Conservation (phyloP, 2,329 filamentous ascomycete genomes). For the Hymenoscyphus scutula region DNA sequence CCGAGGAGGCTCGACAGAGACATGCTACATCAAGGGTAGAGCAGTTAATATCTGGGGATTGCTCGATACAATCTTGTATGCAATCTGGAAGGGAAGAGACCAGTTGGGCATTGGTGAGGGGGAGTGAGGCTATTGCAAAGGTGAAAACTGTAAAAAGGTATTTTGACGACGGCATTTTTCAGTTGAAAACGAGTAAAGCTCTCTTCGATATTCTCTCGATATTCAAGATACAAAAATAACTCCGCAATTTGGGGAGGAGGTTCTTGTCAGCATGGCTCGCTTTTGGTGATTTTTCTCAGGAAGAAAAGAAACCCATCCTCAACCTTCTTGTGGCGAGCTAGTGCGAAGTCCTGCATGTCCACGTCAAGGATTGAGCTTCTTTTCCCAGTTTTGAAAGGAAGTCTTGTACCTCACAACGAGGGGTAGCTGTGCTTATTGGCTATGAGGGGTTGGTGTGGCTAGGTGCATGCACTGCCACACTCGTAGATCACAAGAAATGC, state of each 20-base stretch:
- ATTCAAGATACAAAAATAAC: background rate
- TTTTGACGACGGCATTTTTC: constrained; percentile 12
- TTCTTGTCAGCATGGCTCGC: background rate
- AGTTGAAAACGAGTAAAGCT: background rate
- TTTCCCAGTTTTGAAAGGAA: constrained; percentile 24
- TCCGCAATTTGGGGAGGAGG: background rate
- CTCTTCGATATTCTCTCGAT: background rate
- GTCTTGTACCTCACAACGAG: background rate
- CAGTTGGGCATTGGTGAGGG: background rate
- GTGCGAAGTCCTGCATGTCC: background rate
- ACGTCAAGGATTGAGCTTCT: constrained; percentile 8
- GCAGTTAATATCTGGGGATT: constrained; percentile 36
- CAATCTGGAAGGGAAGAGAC: constrained; percentile 33
- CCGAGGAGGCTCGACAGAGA: constrained; percentile 39
- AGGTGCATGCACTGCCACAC: constrained; percentile 24
- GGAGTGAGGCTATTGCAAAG: constrained; percentile 30
- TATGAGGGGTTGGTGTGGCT: constrained; percentile 14
- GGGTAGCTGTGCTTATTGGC: background rate
- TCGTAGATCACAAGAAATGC: constrained; percentile 3
- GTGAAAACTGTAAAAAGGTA: constrained; percentile 17
- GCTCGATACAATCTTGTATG: constrained; percentile 38
- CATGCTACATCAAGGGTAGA: constrained; percentile 36
- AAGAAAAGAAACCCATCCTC: background rate
- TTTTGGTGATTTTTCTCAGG: background rate
- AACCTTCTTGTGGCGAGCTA: background rate